Evolutionary conservation across 176 grass and related monocot species (phyloP).

Genomic region (Panicum miliaceum): DNA sequence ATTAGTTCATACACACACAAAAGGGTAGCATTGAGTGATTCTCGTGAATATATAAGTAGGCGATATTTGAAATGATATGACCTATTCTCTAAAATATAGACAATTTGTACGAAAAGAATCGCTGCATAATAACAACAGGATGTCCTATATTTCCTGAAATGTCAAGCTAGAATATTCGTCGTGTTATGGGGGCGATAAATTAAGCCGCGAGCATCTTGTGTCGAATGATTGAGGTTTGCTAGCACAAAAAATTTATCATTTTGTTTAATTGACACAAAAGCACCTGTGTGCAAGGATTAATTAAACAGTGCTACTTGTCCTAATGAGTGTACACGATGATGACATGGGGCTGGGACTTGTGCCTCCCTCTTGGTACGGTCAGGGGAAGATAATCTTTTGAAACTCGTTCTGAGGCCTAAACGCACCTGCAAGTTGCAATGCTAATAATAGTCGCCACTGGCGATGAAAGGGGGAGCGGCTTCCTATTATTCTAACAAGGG

Average conservation of each 20-base stretch:
- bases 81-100: constrained; percentile 1
- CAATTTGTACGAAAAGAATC: constrained; percentile 9
- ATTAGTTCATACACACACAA: not conserved
- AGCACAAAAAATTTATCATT: constrained; percentile 28
- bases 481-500: not conserved
- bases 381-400: constrained; percentile 39
- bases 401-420: constrained; percentile 41
- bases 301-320: constrained; percentile 39
- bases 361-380: constrained; percentile 48
- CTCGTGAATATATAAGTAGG: not conserved
- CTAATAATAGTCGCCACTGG: constrained; percentile 39
- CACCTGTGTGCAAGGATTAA: constrained; percentile 36
- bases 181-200: not conserved
- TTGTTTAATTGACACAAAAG: constrained; percentile 41
- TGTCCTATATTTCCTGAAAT: constrained; percentile 24
- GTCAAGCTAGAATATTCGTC: constrained; percentile 37
- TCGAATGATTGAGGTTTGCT: constrained; percentile 60
- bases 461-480: constrained; percentile 7
- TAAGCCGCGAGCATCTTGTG: constrained; percentile 38
- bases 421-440: constrained; percentile 7
- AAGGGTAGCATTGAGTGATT: not conserved
- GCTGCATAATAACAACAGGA: not conserved
- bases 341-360: constrained; percentile 46
- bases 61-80: constrained; percentile 8
- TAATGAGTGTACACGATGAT: constrained; percentile 70